Conservation (phyloP, 1,284 basidiomycete species). For the Trichosporon ovoides region DNA sequence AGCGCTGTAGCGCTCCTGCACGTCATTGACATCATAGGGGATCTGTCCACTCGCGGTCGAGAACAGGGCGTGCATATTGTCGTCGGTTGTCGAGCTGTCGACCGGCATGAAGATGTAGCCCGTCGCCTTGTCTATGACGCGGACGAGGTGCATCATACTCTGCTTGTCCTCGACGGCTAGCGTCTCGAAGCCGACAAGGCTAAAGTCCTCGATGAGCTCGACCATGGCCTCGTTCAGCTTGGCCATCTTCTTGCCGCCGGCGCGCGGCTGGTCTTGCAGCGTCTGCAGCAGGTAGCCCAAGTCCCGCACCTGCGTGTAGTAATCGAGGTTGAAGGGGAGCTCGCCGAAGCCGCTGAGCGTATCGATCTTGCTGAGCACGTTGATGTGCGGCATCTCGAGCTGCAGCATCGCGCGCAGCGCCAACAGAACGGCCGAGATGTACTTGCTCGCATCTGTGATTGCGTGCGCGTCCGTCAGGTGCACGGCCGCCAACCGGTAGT, state of each 20-base stretch:
- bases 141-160: conserved; percentile 81
- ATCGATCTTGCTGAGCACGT: conserved; percentile 95
- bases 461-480: conserved; percentile 96
- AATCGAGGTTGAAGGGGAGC: conserved; percentile 92
- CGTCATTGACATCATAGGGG: conserved; percentile 61
- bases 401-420: conserved; percentile 96
- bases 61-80: conserved; percentile 64
- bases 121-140: conserved; percentile 76
- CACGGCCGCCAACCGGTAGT: conserved; percentile 85
- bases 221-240: conserved; percentile 84
- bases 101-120: conserved; percentile 76
- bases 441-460: conserved; percentile 92
- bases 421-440: conserved; percentile 84
- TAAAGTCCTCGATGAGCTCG: conserved; percentile 87
- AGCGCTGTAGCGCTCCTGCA: conserved; percentile 78
- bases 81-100: conserved; percentile 50
- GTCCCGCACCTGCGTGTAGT: conserved; percentile 97
- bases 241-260: conserved; percentile 57
- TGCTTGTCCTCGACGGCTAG: conserved; percentile 92
- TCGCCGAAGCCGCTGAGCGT: conserved; percentile 80
- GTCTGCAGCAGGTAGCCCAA: conserved; percentile 78
- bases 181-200: conserved; percentile 94
- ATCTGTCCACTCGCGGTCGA: conserved; percentile 60
- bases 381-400: conserved; percentile 88
- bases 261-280: conserved; percentile 57